phyloP scores from a whole-genome alignment of 352 stramenopile species.

The Globisporangium perplexum region DNA sequence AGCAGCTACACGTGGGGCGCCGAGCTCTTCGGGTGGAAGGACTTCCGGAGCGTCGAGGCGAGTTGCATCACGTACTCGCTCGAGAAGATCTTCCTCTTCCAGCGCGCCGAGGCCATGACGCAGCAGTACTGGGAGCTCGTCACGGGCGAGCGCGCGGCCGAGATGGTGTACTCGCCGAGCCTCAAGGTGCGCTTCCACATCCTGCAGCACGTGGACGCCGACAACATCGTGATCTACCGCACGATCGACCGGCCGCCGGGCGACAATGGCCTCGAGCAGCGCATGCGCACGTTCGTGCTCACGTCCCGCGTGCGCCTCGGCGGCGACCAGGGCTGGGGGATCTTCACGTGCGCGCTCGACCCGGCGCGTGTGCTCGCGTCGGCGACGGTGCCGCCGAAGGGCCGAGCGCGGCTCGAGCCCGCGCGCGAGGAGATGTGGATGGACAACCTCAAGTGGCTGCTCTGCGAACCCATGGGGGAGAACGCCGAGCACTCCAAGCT shows the following conservation, averaged over 20 bases:
- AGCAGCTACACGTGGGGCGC: slow-evolving; percentile 8
- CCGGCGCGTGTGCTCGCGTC: slow-evolving; percentile 6
- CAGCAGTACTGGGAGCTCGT: slow-evolving; percentile 6
- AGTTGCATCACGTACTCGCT: slow-evolving; percentile 8
- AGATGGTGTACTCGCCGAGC: slow-evolving; percentile 12
- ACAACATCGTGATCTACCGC: slow-evolving; percentile 14
- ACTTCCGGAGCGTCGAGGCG: slow-evolving; percentile 4
- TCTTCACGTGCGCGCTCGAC: slow-evolving; percentile 8
- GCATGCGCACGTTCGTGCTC: slow-evolving; percentile 13
- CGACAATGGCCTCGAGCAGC: slow-evolving; percentile 3
- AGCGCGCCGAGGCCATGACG: not conserved
- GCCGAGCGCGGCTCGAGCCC: slow-evolving; percentile 3
- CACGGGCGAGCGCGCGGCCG: not conserved
- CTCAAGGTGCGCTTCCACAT: slow-evolving; percentile 13
- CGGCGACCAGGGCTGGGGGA: slow-evolving; percentile 1
- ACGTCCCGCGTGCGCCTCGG: slow-evolving; percentile 3
- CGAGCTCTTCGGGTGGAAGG: slow-evolving; percentile 15
- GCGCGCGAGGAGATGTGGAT: slow-evolving; percentile 14
- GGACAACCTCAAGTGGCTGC: slow-evolving; percentile 13
- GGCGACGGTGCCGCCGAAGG: not conserved
- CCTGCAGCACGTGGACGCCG: slow-evolving; percentile 10
- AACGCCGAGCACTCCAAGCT: slow-evolving; percentile 9
- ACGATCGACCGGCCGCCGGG: slow-evolving; percentile 8
- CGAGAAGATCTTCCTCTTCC: slow-evolving; percentile 14
- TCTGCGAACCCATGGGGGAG: slow-evolving; percentile 12